Evolutionary conservation across 2,329 filamentous ascomycete species (phyloP).

Genomic region (Didymella pinodella): DNA sequence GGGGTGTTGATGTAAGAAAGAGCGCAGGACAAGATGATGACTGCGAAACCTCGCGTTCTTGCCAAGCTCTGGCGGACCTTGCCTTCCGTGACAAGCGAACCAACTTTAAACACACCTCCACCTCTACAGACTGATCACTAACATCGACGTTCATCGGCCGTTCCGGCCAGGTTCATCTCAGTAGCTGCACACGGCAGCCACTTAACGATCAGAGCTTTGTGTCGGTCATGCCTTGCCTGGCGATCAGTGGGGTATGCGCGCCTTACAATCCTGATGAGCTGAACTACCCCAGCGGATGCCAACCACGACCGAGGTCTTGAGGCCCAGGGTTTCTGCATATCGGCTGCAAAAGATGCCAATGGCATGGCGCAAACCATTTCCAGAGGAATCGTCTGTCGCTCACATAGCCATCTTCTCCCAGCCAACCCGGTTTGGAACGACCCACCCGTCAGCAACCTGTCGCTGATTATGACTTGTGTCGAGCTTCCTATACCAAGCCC

Average conservation of each 20-base stretch:
- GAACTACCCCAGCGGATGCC: background rate
- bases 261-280: background rate
- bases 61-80: too few species aligned
- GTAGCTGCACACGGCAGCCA: background rate
- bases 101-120: too few species aligned
- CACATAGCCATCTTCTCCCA: conserved; percentile 1
- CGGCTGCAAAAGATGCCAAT: background rate
- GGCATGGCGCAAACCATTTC: background rate
- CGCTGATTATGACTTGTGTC: background rate
- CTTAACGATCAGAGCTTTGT: background rate
- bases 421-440: background rate
- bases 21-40: too few species aligned
- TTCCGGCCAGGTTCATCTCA: too few species aligned
- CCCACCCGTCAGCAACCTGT: background rate
- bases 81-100: too few species aligned
- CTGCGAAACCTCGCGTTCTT: too few species aligned
- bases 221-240: background rate
- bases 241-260: background rate
- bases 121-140: too few species aligned
- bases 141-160: too few species aligned
- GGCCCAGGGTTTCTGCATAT: background rate
- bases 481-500: background rate
- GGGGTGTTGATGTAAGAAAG: too few species aligned
- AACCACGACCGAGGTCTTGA: background rate
- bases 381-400: background rate